Evolutionary conservation across 164 flowering plant species (phyloP).

Genomic region (Nelumbo lutea): DNA sequence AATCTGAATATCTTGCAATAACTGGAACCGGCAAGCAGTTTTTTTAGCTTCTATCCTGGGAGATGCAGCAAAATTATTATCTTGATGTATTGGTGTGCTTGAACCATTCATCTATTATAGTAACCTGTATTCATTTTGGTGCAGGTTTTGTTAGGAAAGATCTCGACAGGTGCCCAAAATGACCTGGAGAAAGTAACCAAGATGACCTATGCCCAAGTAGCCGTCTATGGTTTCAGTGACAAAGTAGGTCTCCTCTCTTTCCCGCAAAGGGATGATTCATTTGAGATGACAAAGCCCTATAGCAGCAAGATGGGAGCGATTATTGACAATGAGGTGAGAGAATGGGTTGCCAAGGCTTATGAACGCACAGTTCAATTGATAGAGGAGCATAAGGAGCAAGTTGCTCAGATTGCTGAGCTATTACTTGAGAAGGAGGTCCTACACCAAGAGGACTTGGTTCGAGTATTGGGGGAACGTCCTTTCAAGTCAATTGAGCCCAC

Average conservation of each 20-base stretch:
- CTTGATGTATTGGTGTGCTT: neutral
- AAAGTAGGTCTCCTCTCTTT: slow-evolving; percentile 92
- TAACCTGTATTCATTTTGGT: neutral
- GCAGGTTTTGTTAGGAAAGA: slow-evolving; percentile 82
- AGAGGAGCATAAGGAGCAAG: slow-evolving; percentile 66
- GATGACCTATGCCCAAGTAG: slow-evolving; percentile 94
- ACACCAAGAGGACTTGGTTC: slow-evolving; percentile 76
- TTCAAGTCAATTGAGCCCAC: slow-evolving; percentile 58
- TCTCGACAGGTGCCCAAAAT: slow-evolving; percentile 95
- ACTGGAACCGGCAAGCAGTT: neutral
- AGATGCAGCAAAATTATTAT: neutral
- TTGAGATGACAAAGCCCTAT: slow-evolving; percentile 84
- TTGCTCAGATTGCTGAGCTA: slow-evolving; percentile 80
- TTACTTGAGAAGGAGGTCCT: slow-evolving; percentile 88
- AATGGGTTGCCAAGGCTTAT: slow-evolving; percentile 83
- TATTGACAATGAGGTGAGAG: slow-evolving; percentile 84
- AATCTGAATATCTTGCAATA: neutral
- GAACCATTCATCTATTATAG: neutral
- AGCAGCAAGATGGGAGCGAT: slow-evolving; percentile 88
- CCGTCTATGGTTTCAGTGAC: slow-evolving; percentile 86
- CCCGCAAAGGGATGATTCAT: slow-evolving; percentile 67
- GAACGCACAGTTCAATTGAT: slow-evolving; percentile 57
- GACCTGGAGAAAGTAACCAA: slow-evolving; percentile 94
- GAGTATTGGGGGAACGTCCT: slow-evolving; percentile 80
- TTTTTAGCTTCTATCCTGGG: neutral